Base-by-base conservation (phyloP, 768 basidiomycete genomes). In the Trametes cubensis region DNA sequence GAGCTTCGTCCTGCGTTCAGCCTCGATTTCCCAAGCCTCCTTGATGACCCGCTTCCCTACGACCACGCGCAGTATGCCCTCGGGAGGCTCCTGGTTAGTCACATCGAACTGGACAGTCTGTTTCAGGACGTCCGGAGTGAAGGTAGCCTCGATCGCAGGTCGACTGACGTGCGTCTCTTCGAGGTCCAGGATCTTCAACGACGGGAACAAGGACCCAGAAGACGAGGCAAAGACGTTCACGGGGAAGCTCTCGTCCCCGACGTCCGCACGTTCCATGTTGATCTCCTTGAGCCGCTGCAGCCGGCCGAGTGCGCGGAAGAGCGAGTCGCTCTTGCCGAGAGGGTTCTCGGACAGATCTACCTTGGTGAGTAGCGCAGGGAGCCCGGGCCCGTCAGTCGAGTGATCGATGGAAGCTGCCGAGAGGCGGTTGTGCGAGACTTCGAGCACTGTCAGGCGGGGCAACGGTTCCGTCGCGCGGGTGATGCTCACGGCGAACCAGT, bases 11-110 rank as follows among this genome's bases (percentile, higher is more conserved):
- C 81, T 79, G 51, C 78, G 75, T 68, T 94, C 91, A 18, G 85
- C 77, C 70, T 90, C 90, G 14, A 94, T 64, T 70, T 94, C 92
- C 92, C 92, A 93, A 34, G 82, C 73, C 72, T 94, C 92, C 69
- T 85, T 85, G 59, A 89, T 68, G 25, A 90, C 76, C 65, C 80
- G 81, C 75, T 90, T 91, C 17, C 91, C 92, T 2, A 91, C 78
- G 18, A 85, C 76, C 20, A 93, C 76, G 50, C 81, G 79, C 3
- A 83, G 69, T 0, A 81, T 76, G 18, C 85, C 87, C 41, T 77
- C 76, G 3, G 78, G 77, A 8, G 84, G 83, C 44, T 84, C 81
- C 34, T 85, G 83, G 17, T 75, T 74, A 0, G 84, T 83, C 28
- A 80, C 68, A 59, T 89, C 83, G 61, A 83, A 87, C 53, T 77